Conservation (phyloP, 108 stramenopile species). For the Nitzschia putrida region DNA sequence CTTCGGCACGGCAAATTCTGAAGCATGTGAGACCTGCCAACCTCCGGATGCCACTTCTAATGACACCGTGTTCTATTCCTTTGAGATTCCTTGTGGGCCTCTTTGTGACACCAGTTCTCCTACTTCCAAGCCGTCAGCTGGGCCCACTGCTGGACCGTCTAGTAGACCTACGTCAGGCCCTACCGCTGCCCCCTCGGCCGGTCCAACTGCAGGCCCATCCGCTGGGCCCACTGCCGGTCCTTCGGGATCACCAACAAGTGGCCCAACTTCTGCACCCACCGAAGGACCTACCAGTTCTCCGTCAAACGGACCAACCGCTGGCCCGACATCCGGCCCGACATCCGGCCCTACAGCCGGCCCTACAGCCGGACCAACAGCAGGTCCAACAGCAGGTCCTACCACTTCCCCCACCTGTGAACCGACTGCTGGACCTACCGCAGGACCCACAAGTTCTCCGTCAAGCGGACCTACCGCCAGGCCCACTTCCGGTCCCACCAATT, state of each 20-base stretch:
- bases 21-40: too few relatives aligned
- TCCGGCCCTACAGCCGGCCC: constrained; percentile 19
- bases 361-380: neutral
- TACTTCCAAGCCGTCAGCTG: neutral
- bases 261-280: neutral
- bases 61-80: too few relatives aligned
- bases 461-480: neutral
- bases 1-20: too few relatives aligned
- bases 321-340: neutral
- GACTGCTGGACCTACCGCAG: neutral
- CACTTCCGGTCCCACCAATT: neutral
- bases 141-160: neutral
- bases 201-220: neutral
- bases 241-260: neutral
- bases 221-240: neutral
- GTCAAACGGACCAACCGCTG: neutral
- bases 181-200: neutral
- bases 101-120: neutral
- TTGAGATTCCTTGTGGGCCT: too few relatives aligned
- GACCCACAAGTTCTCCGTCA: neutral
- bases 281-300: neutral
- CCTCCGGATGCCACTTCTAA: too few relatives aligned
- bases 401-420: neutral
- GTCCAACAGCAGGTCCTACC: neutral
- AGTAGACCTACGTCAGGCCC: neutral